Evolutionary conservation across 257 asterid genomes (phyloP), one percentile per base, ranked within the genome.

Genomic region (Ligustrum vulgare): DNA sequence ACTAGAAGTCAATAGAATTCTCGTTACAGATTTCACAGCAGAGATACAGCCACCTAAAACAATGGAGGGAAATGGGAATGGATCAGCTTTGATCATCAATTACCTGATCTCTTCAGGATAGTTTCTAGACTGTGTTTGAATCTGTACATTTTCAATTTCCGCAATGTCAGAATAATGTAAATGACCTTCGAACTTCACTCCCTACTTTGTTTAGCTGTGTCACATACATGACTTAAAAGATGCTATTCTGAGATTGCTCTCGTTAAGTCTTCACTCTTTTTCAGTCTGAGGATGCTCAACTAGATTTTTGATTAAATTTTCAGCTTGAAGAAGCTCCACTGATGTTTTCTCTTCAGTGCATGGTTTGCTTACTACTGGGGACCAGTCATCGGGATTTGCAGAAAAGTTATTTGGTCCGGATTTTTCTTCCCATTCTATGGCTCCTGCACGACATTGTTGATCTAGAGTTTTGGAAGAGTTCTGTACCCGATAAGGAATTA

Each of bases 141-240:
- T 80, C 87, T 88, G 83, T 88, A 88, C 91, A 86, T 70, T 82
- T 84, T 60, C 66, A 76, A 75, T 82, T 86, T 73, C 79, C 69
- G 73, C 77, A 34, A 58, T 84, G 87, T 76, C 81, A 86, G 85
- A 11, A 23, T 60, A 60, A 76, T 60, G 51, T 43, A 43, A 43
- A 43, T 76, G 80, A 75, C 80, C 83, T 49, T 78, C 49, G 75
- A 75, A 71, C 65, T 75, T 60, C 74, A 47, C 79, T 71, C 72
- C 71, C 76, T 73, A 79, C 73, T 58, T 65, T 70, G 73, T 10
- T 60, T 23, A 23, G 67, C 33, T 3, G 34, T 23, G 67, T 60
- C 67, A 60, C 2, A 32, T 60, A 60, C 25, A 22, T 13, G 31
- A 70, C 35, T 65, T 67, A 76, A 72, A 72, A 72, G 82, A 74